phyloP scores from a whole-genome alignment of 805 yeast species.

The Wickerhamiella galacta region DNA sequence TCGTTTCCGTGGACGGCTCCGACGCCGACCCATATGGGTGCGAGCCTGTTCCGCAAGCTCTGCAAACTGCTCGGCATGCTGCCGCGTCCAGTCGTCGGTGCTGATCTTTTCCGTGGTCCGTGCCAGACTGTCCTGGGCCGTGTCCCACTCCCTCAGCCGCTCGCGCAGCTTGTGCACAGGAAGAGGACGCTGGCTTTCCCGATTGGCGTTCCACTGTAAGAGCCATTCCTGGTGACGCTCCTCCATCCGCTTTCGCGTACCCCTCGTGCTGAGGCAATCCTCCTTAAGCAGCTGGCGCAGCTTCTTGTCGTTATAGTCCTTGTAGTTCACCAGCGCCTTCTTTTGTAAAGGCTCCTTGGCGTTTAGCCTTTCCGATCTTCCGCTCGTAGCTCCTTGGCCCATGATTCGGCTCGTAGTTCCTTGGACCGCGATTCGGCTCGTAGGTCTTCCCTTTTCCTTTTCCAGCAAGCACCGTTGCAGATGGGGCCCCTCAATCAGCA shows the following conservation, averaged over 20 bases:
- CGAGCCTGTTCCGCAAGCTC: slow-evolving; percentile 11
- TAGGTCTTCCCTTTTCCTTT: too few species aligned
- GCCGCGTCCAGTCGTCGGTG: slow-evolving; percentile 13
- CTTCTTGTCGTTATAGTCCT: slow-evolving; percentile 39
- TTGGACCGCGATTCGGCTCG: too few species aligned
- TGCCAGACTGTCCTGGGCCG: slow-evolving; percentile 1
- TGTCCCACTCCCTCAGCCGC: slow-evolving; percentile 28
- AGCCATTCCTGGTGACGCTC: slow-evolving; percentile 62
- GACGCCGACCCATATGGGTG: slow-evolving; percentile 1
- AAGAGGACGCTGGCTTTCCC: slow-evolving; percentile 53
- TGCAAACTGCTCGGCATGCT: slow-evolving; percentile 13
- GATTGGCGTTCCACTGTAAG: slow-evolving; percentile 63
- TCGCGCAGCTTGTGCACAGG: slow-evolving; percentile 37
- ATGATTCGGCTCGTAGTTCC: too few species aligned
- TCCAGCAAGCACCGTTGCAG: slow-evolving; percentile 39
- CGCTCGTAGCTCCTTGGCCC: too few species aligned
- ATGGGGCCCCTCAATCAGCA: slow-evolving; percentile 40
- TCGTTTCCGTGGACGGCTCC: slow-evolving; percentile 1
- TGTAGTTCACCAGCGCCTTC: slow-evolving; percentile 38
- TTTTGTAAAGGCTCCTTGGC: too few species aligned
- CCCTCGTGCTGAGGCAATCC: slow-evolving; percentile 41
- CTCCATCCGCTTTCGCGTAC: slow-evolving; percentile 48
- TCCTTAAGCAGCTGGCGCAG: slow-evolving; percentile 42
- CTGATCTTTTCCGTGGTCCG: neutral
- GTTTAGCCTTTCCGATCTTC: too few species aligned